Conservation (phyloP, 140 eudicot species). For the Stevia rebaudiana region DNA sequence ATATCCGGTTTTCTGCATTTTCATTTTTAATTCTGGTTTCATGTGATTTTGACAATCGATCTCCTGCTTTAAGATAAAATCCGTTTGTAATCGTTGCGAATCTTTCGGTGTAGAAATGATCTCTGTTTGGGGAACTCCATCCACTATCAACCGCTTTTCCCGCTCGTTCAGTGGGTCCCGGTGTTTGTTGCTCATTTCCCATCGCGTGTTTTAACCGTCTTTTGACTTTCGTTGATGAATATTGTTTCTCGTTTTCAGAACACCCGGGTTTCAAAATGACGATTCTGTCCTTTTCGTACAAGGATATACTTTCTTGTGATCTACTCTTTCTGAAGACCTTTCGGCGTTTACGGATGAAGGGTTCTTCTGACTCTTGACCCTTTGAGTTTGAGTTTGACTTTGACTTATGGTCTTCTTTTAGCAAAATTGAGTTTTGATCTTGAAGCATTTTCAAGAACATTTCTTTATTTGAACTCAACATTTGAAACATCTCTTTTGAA, state of each 20-base stretch:
- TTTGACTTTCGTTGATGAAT: constrained; percentile 56
- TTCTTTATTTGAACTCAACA: constrained; percentile 61
- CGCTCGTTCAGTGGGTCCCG: constrained; percentile 15
- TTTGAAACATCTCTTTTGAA: constrained; percentile 60
- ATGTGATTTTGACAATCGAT: constrained; percentile 27
- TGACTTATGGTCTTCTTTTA: constrained; percentile 35
- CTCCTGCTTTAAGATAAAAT: constrained; percentile 37
- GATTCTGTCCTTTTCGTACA: constrained; percentile 45
- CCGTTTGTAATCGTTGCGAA: constrained; percentile 37
- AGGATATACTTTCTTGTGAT: constrained; percentile 48
- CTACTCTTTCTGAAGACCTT: constrained; percentile 72
- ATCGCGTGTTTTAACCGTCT: constrained; percentile 64
- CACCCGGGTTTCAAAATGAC: constrained; percentile 84
- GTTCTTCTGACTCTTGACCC: constrained; percentile 35
- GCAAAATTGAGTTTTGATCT: constrained; percentile 60
- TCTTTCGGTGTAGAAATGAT: constrained; percentile 68
- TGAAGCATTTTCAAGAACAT: constrained; percentile 54
- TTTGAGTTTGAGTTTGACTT: constrained; percentile 26
- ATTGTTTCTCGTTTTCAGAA: constrained; percentile 32
- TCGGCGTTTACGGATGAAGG: constrained; percentile 37
- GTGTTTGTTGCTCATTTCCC: constrained; percentile 45
- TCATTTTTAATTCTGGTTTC: constrained; percentile 16
- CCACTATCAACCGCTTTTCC: constrained; percentile 51
- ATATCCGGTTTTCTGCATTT: constrained; percentile 29
- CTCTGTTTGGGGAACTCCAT: constrained; percentile 78